A percentile compares a stretch with the other conserved stretches of the same genome.
phyloP scores from a whole-genome alignment of 2,329 filamentous ascomycete genomes.

The Herpomyces periplanetae region DNA sequence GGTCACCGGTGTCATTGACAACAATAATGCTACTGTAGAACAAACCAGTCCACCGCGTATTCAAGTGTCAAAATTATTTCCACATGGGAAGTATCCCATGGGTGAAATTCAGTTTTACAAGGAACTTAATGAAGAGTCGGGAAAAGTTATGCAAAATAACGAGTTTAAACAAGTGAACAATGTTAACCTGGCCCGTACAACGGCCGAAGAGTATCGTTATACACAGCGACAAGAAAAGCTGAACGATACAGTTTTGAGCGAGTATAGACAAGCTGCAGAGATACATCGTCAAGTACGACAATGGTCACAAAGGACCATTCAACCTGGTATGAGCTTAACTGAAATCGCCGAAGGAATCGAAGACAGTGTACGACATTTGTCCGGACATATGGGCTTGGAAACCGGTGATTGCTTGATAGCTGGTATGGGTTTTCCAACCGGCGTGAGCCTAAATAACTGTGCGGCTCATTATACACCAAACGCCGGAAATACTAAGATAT shows the following conservation, averaged over 20 bases:
- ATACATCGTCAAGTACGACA: conserved; percentile 57
- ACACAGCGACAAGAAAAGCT: conserved; percentile 22
- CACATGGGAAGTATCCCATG: conserved; percentile 26
- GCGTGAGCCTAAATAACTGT: conserved; percentile 44
- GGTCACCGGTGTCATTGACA: too few species aligned
- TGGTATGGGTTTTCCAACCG: conserved; percentile 56
- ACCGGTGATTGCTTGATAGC: conserved; percentile 39
- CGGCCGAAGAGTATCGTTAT: conserved; percentile 45
- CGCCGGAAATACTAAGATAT: conserved; percentile 40
- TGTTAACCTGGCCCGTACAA: conserved; percentile 19
- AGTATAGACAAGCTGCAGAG: conserved; percentile 54
- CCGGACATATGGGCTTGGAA: conserved; percentile 31
- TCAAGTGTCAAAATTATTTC: conserved; percentile 29
- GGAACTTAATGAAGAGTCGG: too few species aligned
- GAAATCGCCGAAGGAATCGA: conserved; percentile 65
- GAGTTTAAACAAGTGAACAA: conserved; percentile 9
- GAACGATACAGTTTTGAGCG: conserved; percentile 34
- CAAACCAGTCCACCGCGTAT: conserved; percentile 44
- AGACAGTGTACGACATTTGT: conserved; percentile 32
- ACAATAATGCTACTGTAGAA: conserved; percentile 6
- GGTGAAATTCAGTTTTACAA: too few species aligned
- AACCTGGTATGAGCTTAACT: conserved; percentile 37
- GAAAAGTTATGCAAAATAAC: too few species aligned
- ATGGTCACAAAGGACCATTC: conserved; percentile 40
- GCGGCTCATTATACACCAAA: conserved; percentile 64